Evolutionary conservation across 176 grass and related monocot species (phyloP).

Genomic region (Saccharum spontaneum): DNA sequence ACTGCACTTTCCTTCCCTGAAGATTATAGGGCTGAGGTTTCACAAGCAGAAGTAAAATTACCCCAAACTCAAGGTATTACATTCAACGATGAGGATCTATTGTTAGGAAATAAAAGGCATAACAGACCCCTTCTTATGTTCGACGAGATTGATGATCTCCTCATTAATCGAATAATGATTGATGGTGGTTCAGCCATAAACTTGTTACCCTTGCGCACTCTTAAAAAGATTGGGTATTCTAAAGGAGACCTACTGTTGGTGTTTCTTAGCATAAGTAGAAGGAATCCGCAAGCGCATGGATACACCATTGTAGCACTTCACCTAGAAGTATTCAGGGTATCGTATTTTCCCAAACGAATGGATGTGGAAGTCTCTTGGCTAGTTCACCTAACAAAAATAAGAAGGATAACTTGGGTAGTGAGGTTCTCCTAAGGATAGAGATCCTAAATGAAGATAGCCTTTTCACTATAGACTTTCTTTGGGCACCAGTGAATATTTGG

Average conservation of each 20-base stretch:
- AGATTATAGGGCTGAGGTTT: conserved; percentile 11
- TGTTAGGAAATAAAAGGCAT: background rate
- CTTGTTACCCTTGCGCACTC: background rate
- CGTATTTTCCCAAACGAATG: too few relatives aligned
- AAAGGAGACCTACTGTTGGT: background rate
- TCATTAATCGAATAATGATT: background rate
- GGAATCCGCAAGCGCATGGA: too few relatives aligned
- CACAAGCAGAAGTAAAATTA: background rate
- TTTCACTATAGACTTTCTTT: too few relatives aligned
- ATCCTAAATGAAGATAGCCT: too few relatives aligned
- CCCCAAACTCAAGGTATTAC: background rate
- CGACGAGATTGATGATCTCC: background rate
- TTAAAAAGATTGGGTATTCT: background rate
- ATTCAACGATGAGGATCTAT: background rate
- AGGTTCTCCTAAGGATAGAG: too few relatives aligned
- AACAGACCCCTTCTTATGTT: background rate
- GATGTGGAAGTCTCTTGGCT: too few relatives aligned
- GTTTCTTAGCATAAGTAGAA: too few relatives aligned
- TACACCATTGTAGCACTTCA: too few relatives aligned
- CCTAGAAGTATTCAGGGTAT: too few relatives aligned
- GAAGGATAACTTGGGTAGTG: too few relatives aligned
- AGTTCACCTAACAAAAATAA: too few relatives aligned
- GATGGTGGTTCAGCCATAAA: background rate
- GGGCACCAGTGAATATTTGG: too few relatives aligned
- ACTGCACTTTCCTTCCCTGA: background rate